Evolutionary conservation across 352 stramenopile species (phyloP).

Genomic region (Phytopythium helicoides): DNA sequence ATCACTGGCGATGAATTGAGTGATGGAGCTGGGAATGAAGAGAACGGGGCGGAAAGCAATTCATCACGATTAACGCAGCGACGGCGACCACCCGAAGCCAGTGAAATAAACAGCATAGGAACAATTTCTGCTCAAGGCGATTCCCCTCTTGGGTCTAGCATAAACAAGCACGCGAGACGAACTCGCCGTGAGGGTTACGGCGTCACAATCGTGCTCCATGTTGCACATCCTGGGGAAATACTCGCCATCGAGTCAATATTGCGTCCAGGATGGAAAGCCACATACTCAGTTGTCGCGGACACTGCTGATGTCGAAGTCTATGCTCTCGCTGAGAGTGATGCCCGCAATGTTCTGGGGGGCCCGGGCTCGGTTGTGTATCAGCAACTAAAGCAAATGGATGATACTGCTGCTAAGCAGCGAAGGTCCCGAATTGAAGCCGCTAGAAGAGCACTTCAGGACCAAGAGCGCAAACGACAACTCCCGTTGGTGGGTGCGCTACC

Average conservation of each 20-base stretch:
- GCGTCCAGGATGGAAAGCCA: conserved; percentile 11
- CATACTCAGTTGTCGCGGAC: conserved; percentile 22
- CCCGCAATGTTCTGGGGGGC: conserved; percentile 12
- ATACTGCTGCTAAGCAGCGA: not conserved
- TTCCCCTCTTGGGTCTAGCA: too few relatives aligned
- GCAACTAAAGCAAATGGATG: not conserved
- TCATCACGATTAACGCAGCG: too few relatives aligned
- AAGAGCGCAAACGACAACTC: too few relatives aligned
- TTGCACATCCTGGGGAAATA: conserved; percentile 25
- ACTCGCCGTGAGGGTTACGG: not conserved
- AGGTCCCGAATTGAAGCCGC: too few relatives aligned
- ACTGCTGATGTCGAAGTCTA: conserved; percentile 48
- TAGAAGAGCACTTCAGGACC: too few relatives aligned
- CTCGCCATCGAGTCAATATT: conserved; percentile 36
- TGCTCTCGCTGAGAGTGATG: conserved; percentile 26
- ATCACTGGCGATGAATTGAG: conserved; percentile 8
- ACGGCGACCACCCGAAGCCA: too few relatives aligned
- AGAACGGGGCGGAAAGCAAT: too few relatives aligned
- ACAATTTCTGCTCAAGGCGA: too few relatives aligned
- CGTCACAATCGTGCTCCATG: conserved; percentile 34
- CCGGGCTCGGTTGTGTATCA: not conserved
- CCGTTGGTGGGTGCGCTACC: too few relatives aligned
- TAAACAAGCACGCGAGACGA: too few relatives aligned
- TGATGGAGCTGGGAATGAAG: not conserved
- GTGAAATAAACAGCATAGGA: too few relatives aligned